Evolutionary conservation across 2,329 filamentous ascomycete genomes (phyloP).

Genomic region (Pyricularia grisea): DNA sequence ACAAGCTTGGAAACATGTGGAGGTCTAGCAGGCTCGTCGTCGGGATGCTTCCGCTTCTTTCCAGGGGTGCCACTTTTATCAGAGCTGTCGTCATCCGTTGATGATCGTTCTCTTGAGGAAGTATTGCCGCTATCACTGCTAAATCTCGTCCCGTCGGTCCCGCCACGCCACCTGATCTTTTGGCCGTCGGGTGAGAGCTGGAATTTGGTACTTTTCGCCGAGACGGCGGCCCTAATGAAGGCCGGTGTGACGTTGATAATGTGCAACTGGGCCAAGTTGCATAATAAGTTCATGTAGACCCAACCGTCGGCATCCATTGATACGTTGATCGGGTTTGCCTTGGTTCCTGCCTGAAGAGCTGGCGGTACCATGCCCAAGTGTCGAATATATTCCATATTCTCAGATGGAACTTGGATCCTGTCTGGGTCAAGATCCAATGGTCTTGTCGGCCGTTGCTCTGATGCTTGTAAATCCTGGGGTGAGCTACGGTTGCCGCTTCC

Average conservation of each 20-base stretch:
- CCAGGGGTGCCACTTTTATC: slow-evolving; percentile 27
- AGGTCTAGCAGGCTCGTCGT: slow-evolving; percentile 15
- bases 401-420: slow-evolving; percentile 62
- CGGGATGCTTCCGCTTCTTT: slow-evolving; percentile 36
- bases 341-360: slow-evolving; percentile 35
- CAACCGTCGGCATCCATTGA: slow-evolving; percentile 61
- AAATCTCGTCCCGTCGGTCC: slow-evolving; percentile 52
- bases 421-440: slow-evolving; percentile 70
- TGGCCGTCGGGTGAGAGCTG: slow-evolving; percentile 69
- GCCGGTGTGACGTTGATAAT: slow-evolving; percentile 74
- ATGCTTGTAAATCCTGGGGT: slow-evolving; percentile 26
- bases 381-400: slow-evolving; percentile 73
- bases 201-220: slow-evolving; percentile 62
- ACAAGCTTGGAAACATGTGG: slow-evolving; percentile 24
- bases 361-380: slow-evolving; percentile 61
- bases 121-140: slow-evolving; percentile 52
- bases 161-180: slow-evolving; percentile 73
- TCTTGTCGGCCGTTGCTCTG: slow-evolving; percentile 68
- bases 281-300: slow-evolving; percentile 74
- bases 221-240: slow-evolving; percentile 65
- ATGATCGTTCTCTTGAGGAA: slow-evolving; percentile 37
- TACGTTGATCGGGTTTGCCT: slow-evolving; percentile 31
- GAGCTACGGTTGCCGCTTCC: slow-evolving; percentile 22
- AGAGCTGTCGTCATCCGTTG: slow-evolving; percentile 34
- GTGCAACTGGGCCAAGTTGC: slow-evolving; percentile 75